A percentile compares a stretch with the other conserved stretches of the same genome.
Evolutionary conservation across 148 eudicot genomes (phyloP).

Genomic region (Vaccinium myrtillus): DNA sequence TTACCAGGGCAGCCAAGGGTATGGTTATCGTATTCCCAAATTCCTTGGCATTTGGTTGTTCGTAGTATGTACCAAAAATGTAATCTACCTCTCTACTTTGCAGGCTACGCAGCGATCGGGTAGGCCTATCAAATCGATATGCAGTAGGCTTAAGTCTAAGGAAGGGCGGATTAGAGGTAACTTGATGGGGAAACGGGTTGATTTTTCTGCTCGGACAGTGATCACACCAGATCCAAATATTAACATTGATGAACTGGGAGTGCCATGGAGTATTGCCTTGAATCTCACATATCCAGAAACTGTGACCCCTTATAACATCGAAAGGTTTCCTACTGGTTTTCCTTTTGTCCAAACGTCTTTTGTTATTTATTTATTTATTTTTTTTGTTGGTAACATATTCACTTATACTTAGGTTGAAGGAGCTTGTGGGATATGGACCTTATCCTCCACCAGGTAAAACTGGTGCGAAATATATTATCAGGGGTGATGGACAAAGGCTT

Average conservation of each 20-base stretch:
- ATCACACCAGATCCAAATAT: conserved; percentile 97
- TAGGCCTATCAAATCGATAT: conserved; percentile 93
- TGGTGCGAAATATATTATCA: conserved; percentile 92
- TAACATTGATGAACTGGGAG: conserved; percentile 94
- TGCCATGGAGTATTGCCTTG: conserved; percentile 97
- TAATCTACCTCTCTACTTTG: not conserved
- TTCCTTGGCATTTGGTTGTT: not conserved
- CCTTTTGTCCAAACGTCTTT: conserved; percentile 3
- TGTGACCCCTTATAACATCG: conserved; percentile 96
- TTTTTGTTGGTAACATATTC: not conserved
- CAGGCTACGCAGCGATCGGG: conserved; percentile 98
- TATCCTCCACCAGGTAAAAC: conserved; percentile 99
- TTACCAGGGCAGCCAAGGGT: conserved; percentile 99
- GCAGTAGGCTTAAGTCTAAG: conserved; percentile 93
- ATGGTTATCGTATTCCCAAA: conserved; percentile 4
- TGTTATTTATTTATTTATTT: not conserved
- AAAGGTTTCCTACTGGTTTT: conserved; percentile 46
- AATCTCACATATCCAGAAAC: conserved; percentile 98
- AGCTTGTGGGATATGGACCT: conserved; percentile 96
- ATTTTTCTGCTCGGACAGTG: conserved; percentile 97
- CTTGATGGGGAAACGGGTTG: conserved; percentile 97
- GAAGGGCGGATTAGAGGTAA: conserved; percentile 97
- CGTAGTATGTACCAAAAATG: not conserved
- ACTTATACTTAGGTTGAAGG: conserved; percentile 60
- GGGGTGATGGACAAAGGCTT: conserved; percentile 98